Percentiles rank a stretch among this genome's conserved stretches.
These are phyloP conservation scores for Aspergillus biplanus DNA, from an alignment of 495 filamentous ascomycete genomes.

Conservation along the genomic window DNA sequence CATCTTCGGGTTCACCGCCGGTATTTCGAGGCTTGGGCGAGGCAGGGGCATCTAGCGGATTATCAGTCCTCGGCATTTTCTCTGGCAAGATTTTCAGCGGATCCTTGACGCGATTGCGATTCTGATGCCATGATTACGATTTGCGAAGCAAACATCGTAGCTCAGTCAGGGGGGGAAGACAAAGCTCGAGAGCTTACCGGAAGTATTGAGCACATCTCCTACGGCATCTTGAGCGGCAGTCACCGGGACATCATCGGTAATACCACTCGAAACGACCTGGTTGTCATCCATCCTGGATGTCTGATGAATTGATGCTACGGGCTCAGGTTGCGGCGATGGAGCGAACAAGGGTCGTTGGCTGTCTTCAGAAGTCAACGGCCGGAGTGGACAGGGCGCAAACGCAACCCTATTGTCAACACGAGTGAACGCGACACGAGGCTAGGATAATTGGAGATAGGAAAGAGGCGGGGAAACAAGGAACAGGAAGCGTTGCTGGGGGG, in stretches of 20 bases:
- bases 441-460: conserved; percentile 3
- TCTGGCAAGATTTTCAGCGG: conserved; percentile 31
- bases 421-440: conserved; percentile 4
- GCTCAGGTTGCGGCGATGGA: conserved; percentile 40
- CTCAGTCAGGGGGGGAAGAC: conserved; percentile 16
- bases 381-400: conserved; percentile 20
- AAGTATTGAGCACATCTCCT: conserved; percentile 35
- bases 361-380: conserved; percentile 19
- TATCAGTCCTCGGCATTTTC: conserved; percentile 60
- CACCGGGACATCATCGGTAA: conserved; percentile 37
- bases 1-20: conserved; percentile 69
- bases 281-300: conserved; percentile 44
- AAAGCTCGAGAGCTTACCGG: conserved; percentile 32
- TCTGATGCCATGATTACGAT: conserved; percentile 19
- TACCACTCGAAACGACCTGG: conserved; percentile 29
- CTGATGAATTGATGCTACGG: conserved; percentile 26
- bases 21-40: conserved; percentile 70
- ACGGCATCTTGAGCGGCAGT: conserved; percentile 33
- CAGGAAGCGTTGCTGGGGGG: conserved; percentile 5
- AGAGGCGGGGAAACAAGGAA: neutral
- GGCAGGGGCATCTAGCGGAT: conserved; percentile 82
- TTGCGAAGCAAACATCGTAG: conserved; percentile 18
- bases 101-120: conserved; percentile 41
- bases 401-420: conserved; percentile 7
- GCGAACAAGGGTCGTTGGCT: conserved; percentile 37